Conservation (phyloP, 441 rosid species). For the Rhodomyrtus psidioides region DNA sequence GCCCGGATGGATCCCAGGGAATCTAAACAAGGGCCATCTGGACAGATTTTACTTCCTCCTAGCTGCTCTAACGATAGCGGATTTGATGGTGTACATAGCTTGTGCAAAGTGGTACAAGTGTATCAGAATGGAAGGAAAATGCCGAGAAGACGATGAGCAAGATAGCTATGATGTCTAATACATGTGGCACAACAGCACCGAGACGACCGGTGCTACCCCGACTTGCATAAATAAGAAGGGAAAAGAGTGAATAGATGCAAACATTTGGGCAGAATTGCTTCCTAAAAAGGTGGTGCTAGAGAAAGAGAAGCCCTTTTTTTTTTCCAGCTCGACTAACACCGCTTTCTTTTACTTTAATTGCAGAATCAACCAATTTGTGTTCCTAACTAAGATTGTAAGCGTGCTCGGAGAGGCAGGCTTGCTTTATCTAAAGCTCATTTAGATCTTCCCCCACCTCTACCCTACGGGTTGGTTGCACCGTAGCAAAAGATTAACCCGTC, state of each 20-base stretch:
- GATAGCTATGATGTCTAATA: constrained; percentile 24
- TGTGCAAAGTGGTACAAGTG: constrained; percentile 89
- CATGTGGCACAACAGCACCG: not conserved
- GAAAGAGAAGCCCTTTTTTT: not conserved
- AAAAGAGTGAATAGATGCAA: constrained; percentile 4
- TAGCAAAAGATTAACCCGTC: not conserved
- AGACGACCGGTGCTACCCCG: not conserved
- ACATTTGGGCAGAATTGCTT: not conserved
- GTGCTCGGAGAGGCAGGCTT: not conserved
- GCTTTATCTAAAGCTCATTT: not conserved
- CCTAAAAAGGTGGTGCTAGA: not conserved
- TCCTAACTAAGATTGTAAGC: not conserved
- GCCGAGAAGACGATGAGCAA: constrained; percentile 7
- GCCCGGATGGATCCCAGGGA: constrained; percentile 98
- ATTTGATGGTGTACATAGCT: constrained; percentile 52
- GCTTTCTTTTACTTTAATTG: not conserved
- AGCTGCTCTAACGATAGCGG: constrained; percentile 61
- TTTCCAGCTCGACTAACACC: not conserved
- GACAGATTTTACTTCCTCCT: constrained; percentile 93
- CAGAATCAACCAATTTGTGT: not conserved
- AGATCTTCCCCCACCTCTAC: constrained; percentile 8
- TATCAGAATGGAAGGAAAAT: constrained; percentile 61
- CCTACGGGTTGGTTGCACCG: constrained; percentile 7
- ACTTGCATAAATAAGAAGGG: constrained; percentile 18
- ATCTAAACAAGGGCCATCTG: constrained; percentile 91